phyloP scores from a whole-genome alignment of 208 protist genomes.

The Leptomonas pyrrhocoris region DNA sequence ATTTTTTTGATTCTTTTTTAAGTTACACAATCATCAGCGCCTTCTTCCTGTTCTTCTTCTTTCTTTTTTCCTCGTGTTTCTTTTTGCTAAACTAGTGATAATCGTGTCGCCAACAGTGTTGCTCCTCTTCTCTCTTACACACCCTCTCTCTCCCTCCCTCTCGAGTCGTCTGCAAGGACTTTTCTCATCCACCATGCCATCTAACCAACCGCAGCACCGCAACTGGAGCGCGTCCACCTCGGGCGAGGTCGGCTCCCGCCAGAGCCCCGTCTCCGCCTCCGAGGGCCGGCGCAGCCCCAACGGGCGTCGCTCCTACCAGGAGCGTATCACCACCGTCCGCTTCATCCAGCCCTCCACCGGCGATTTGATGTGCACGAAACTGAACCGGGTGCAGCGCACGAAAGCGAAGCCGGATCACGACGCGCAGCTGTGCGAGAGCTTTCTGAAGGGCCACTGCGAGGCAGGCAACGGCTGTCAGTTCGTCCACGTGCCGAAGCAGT shows the following conservation, averaged over 20 bases:
- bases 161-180: background rate
- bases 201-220: conserved; percentile 25
- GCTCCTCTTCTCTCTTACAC: conserved; percentile 9
- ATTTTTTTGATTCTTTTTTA: conserved; percentile 19
- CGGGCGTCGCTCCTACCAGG: conserved; percentile 46
- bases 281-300: conserved; percentile 54
- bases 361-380: conserved; percentile 49
- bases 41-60: conserved; percentile 18
- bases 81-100: background rate
- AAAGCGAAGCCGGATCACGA: conserved; percentile 41
- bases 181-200: conserved; percentile 24
- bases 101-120: background rate
- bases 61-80: conserved; percentile 10
- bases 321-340: conserved; percentile 64
- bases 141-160: background rate
- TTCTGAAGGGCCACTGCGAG: conserved; percentile 60
- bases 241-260: conserved; percentile 27
- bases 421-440: conserved; percentile 65
- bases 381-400: conserved; percentile 61
- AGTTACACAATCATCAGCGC: too few species aligned
- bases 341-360: conserved; percentile 44
- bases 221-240: conserved; percentile 41
- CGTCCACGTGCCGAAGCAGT: conserved; percentile 71
- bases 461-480: conserved; percentile 46
- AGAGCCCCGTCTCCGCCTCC: conserved; percentile 28